phyloP scores from a whole-genome alignment of 2,329 filamentous ascomycete genomes.

The Podosphaera fusca region DNA sequence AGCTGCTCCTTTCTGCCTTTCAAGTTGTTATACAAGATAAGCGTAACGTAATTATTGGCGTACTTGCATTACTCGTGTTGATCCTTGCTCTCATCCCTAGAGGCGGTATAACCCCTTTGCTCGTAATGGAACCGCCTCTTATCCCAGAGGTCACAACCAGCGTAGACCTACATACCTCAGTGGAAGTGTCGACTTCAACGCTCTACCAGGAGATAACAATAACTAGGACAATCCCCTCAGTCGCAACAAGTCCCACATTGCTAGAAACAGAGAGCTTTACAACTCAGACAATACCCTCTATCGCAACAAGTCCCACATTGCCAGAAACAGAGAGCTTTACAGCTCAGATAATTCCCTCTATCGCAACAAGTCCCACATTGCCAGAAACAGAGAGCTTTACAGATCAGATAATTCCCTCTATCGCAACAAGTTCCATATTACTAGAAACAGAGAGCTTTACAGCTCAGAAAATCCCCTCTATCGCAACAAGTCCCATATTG shows the following conservation, averaged over 20 bases:
- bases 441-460: too few relatives aligned
- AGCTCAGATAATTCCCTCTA: too few relatives aligned
- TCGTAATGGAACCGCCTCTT: neutral
- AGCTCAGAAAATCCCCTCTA: too few relatives aligned
- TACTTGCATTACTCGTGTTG: conserved; percentile 30
- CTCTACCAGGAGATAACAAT: conserved; percentile 3
- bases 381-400: too few relatives aligned
- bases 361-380: too few relatives aligned
- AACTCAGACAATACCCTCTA: too few relatives aligned
- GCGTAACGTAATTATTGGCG: conserved; percentile 33
- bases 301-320: too few relatives aligned
- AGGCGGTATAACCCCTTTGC: neutral
- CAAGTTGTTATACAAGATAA: conserved; percentile 31
- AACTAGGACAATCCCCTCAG: conserved; percentile 1
- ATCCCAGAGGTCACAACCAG: neutral
- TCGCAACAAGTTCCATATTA: too few relatives aligned
- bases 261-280: neutral
- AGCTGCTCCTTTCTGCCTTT: conserved; percentile 29
- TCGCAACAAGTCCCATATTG: too few relatives aligned
- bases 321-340: too few relatives aligned
- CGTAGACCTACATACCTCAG: neutral
- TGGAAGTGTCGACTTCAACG: conserved; percentile 2
- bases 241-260: neutral
- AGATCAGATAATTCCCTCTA: too few relatives aligned
- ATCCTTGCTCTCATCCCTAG: conserved; percentile 21